phyloP scores from a whole-genome alignment of 306 rosid genomes.

The Prunus salicina region DNA sequence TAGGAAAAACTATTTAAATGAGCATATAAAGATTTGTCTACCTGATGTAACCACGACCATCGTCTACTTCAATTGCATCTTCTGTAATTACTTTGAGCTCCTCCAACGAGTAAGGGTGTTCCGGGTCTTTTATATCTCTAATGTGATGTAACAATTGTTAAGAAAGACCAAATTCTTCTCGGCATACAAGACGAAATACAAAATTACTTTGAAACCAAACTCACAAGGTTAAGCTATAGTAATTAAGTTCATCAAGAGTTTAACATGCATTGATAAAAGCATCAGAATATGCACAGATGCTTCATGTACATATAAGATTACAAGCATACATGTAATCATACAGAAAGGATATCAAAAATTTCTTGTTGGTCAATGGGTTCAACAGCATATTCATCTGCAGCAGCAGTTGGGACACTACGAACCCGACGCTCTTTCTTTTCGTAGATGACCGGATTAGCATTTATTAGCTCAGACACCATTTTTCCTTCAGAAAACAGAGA shows the following conservation, averaged over 20 bases:
- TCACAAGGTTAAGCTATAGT: neutral
- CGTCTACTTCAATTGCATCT: constrained; percentile 87
- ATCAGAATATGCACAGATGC: neutral
- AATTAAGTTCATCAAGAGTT: neutral
- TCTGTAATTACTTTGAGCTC: constrained; percentile 92
- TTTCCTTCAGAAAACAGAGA: neutral
- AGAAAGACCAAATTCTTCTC: constrained; percentile 28
- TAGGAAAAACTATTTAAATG: neutral
- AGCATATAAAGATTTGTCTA: constrained; percentile 10
- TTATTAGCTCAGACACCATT: constrained; percentile 75
- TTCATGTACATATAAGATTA: neutral
- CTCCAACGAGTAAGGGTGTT: constrained; percentile 86
- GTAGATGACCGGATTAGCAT: constrained; percentile 76
- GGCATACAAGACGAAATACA: neutral
- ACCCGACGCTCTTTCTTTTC: constrained; percentile 77
- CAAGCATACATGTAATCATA: neutral
- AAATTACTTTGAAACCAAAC: neutral
- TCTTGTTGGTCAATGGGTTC: constrained; percentile 80
- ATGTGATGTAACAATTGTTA: constrained; percentile 71
- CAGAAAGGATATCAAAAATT: constrained; percentile 81
- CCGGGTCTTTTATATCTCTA: constrained; percentile 94
- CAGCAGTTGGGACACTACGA: constrained; percentile 39
- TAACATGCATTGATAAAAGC: too few relatives aligned
- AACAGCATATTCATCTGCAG: constrained; percentile 38
- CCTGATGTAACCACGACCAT: constrained; percentile 71